These are phyloP conservation scores for Alternaria sp. DNA, from an alignment of 2,329 filamentous ascomycete species.

Conservation along the genomic window DNA sequence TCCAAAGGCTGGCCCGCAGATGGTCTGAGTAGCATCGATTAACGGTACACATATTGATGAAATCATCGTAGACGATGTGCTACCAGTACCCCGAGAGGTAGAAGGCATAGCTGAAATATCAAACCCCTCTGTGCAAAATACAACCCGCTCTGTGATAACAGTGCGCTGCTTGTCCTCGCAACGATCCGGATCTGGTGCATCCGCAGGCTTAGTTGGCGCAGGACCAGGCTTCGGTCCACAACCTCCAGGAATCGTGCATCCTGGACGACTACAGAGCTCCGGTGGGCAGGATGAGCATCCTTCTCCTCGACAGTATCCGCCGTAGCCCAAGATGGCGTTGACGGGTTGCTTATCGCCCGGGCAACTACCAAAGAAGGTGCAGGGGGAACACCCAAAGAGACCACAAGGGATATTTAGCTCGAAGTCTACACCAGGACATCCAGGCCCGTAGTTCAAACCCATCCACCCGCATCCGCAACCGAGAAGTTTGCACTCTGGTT, in stretches of 20 bases:
- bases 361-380: conserved; percentile 29
- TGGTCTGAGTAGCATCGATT: conserved; percentile 24
- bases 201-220: conserved; percentile 18
- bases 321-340: conserved; percentile 25
- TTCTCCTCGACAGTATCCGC: conserved; percentile 26
- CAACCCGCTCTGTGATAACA: conserved; percentile 32
- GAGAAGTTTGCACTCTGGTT: conserved; percentile 23
- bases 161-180: conserved; percentile 35
- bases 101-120: conserved; percentile 21
- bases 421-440: conserved; percentile 14
- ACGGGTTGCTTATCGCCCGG: conserved; percentile 7
- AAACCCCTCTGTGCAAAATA: conserved; percentile 29
- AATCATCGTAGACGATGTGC: conserved; percentile 23
- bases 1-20: conserved; percentile 23
- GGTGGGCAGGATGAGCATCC: conserved; percentile 30
- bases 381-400: conserved; percentile 32
- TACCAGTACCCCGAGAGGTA: neutral
- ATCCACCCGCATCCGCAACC: conserved; percentile 38
- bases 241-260: conserved; percentile 21
- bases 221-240: conserved; percentile 35
- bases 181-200: conserved; percentile 16
- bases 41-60: conserved; percentile 28
- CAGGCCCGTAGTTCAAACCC: conserved; percentile 33
- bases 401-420: conserved; percentile 19
- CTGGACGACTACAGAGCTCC: conserved; percentile 25